Conservation (phyloP, 139 green algal genomes). For the Spirogloea muscicola region DNA sequence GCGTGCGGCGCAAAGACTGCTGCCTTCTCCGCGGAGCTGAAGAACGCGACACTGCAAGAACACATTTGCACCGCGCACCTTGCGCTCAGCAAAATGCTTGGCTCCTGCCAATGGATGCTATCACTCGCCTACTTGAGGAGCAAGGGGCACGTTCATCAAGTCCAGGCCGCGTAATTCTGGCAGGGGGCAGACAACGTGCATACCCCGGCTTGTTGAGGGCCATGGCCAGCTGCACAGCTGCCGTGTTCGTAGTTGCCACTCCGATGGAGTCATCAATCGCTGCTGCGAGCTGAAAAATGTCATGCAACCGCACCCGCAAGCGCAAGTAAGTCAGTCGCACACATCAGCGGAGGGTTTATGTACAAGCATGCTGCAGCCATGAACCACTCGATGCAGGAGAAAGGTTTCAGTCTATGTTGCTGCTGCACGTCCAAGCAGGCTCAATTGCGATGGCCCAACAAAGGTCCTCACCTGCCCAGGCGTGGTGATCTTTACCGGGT, state of each 20-base stretch:
- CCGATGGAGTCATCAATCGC: slow-evolving; percentile 25
- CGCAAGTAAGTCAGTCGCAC: background rate
- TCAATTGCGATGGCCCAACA: no score
- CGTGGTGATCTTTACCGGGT: slow-evolving; percentile 12
- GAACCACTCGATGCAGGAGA: no score
- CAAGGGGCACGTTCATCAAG: background rate
- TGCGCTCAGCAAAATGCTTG: background rate
- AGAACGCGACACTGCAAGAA: slow-evolving; percentile 29
- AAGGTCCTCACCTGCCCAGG: slow-evolving; percentile 27
- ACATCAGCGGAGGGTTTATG: no score
- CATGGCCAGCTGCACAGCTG: slow-evolving; percentile 30
- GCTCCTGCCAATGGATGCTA: no score
- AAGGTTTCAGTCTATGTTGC: no score
- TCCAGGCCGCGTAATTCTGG: background rate
- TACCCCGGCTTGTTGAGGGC: slow-evolving; percentile 34
- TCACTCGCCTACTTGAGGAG: background rate
- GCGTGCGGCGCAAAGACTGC: slow-evolving; percentile 25
- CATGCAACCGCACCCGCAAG: background rate
- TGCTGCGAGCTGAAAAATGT: slow-evolving; percentile 37
- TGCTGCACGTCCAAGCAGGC: no score
- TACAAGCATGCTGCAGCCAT: no score
- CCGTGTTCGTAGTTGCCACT: slow-evolving; percentile 40
- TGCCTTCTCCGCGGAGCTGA: slow-evolving; percentile 35
- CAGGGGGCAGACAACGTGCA: background rate
- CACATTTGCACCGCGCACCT: background rate